phyloP scores from a whole-genome alignment of 1,284 basidiomycete genomes.

The Trichosporon faecale region DNA sequence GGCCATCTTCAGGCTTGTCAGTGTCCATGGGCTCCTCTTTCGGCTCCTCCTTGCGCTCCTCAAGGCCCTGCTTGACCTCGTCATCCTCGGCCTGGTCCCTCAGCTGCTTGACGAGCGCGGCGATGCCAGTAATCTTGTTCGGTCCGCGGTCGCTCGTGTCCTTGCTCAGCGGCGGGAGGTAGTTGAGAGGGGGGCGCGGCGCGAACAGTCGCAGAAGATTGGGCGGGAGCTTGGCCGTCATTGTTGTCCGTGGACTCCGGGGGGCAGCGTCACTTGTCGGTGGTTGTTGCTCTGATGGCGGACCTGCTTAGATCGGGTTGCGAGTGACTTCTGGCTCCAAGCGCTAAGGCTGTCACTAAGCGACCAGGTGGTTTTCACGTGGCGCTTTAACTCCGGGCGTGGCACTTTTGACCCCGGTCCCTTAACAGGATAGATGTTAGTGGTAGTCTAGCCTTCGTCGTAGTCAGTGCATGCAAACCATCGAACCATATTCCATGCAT shows the following conservation, averaged over 20 bases:
- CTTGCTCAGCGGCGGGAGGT: constrained; percentile 73
- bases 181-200: constrained; percentile 80
- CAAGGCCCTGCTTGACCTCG: constrained; percentile 47
- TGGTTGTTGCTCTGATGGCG: background rate
- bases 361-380: background rate
- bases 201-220: constrained; percentile 93
- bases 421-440: too few relatives aligned
- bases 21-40: constrained; percentile 36
- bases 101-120: constrained; percentile 65
- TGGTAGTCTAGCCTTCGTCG: too few relatives aligned
- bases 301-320: background rate
- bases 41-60: constrained; percentile 49
- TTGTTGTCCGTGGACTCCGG: constrained; percentile 21
- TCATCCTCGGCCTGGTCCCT: constrained; percentile 68
- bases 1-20: constrained; percentile 49
- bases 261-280: background rate
- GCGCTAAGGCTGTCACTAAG: background rate
- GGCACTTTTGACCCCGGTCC: background rate
- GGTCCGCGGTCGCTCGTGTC: constrained; percentile 70
- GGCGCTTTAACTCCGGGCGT: background rate
- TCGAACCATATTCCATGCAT: too few relatives aligned
- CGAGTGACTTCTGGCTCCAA: background rate
- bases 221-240: constrained; percentile 82
- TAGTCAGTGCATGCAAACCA: too few relatives aligned
- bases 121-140: constrained; percentile 73